Percentiles rank a stretch among this genome's conserved stretches.
Evolutionary conservation across 805 yeast species (phyloP).

Genomic region (Monosporozyma solicola): DNA sequence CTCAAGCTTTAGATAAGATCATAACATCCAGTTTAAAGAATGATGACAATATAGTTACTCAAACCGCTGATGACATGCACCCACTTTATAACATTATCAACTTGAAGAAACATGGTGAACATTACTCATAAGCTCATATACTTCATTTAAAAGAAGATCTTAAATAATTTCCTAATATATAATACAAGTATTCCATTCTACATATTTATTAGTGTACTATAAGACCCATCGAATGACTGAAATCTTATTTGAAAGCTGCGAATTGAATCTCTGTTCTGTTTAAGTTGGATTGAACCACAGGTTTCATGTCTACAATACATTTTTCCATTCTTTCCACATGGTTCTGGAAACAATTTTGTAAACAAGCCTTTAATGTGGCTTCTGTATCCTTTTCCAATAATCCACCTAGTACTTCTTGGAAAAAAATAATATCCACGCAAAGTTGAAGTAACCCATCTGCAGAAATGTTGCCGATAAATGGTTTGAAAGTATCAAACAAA

Average conservation of each 20-base stretch:
- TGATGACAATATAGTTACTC: conserved; percentile 27
- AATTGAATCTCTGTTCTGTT: conserved; percentile 26
- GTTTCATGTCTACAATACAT: conserved; percentile 22
- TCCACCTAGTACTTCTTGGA: conserved; percentile 29
- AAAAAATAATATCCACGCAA: conserved; percentile 46
- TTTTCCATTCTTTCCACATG: conserved; percentile 17
- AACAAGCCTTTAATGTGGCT: conserved; percentile 23
- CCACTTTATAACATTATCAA: conserved; percentile 42
- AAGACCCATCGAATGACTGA: neutral
- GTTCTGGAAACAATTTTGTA: conserved; percentile 29
- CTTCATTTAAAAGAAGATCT: neutral
- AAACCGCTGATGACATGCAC: conserved; percentile 33
- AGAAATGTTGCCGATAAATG: conserved; percentile 37
- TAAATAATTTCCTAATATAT: neutral
- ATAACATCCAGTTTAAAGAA: conserved; percentile 20
- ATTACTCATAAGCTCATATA: conserved; percentile 19
- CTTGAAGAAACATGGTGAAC: conserved; percentile 55
- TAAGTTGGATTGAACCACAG: conserved; percentile 25
- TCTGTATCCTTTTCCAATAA: conserved; percentile 26
- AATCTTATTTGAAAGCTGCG: conserved; percentile 24
- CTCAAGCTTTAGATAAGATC: conserved; percentile 14
- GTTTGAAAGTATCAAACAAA: conserved; percentile 34
- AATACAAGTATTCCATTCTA: neutral
- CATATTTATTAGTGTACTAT: neutral
- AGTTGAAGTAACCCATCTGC: conserved; percentile 43